Conservation (phyloP, 192 early-diverging fungal genomes). For the Physocladia obscura region DNA sequence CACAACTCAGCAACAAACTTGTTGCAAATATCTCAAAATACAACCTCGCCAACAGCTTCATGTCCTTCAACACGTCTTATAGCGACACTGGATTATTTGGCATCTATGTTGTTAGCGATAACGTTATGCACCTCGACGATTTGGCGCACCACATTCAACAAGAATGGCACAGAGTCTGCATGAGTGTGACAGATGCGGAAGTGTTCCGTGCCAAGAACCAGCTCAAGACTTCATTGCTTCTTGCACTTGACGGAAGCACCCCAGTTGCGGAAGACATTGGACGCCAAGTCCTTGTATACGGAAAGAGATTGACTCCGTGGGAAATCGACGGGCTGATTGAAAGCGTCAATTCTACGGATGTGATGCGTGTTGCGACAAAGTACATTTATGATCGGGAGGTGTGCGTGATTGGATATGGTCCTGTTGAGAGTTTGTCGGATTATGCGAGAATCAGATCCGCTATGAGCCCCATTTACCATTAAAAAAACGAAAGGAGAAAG, state of each 20-base stretch:
- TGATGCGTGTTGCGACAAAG: conserved; percentile 82
- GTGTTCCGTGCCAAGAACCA: conserved; percentile 98
- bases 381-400: conserved; percentile 91
- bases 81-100: conserved; percentile 96
- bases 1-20: conserved; percentile 83
- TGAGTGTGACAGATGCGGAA: conserved; percentile 81
- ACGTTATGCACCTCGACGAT: conserved; percentile 79
- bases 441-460: conserved; percentile 82
- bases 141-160: conserved; percentile 83
- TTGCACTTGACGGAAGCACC: conserved; percentile 91
- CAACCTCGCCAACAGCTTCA: conserved; percentile 92
- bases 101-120: conserved; percentile 88
- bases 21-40: conserved; percentile 79
- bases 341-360: conserved; percentile 76
- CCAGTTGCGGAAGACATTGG: conserved; percentile 98
- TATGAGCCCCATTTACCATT: conserved; percentile 64
- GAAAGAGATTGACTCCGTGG: conserved; percentile 84
- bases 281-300: conserved; percentile 89
- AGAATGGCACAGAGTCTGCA: conserved; percentile 90
- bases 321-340: conserved; percentile 86
- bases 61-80: conserved; percentile 99
- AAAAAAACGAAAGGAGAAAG: too few species aligned
- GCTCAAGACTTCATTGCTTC: conserved; percentile 90
- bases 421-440: conserved; percentile 85
- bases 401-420: conserved; percentile 77